These are phyloP conservation scores for Diaporthe vexans DNA, from an alignment of 2,329 filamentous ascomycete genomes.

Conservation along the genomic window DNA sequence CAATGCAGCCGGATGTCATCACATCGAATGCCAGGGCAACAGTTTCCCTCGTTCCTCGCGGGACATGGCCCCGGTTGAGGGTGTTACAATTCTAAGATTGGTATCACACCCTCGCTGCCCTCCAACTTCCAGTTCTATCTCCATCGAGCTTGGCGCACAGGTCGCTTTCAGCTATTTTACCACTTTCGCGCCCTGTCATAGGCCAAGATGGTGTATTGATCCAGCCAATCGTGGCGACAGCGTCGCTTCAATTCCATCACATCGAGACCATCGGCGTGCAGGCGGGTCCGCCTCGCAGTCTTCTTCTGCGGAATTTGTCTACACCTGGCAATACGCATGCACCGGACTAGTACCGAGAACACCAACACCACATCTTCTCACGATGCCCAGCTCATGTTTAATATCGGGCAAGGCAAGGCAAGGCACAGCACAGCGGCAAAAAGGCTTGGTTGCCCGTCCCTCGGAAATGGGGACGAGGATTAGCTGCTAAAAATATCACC, in stretches of 20 bases:
- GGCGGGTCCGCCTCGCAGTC: background rate
- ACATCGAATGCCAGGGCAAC: slow-evolving; percentile 34
- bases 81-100: slow-evolving; percentile 33
- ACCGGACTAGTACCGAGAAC: background rate
- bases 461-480: slow-evolving; percentile 8
- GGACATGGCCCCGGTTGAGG: slow-evolving; percentile 28
- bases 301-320: background rate
- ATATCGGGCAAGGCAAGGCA: slow-evolving; percentile 12
- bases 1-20: slow-evolving; percentile 41
- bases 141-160: slow-evolving; percentile 31
- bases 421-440: slow-evolving; percentile 8
- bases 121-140: slow-evolving; percentile 35
- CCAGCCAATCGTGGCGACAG: slow-evolving; percentile 32
- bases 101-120: slow-evolving; percentile 31
- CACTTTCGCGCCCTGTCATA: slow-evolving; percentile 25
- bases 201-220: slow-evolving; percentile 6
- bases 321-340: background rate
- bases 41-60: slow-evolving; percentile 33
- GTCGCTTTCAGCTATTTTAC: slow-evolving; percentile 24
- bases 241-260: slow-evolving; percentile 26
- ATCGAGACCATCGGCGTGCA: slow-evolving; percentile 19
- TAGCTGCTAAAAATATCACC: slow-evolving; percentile 36
- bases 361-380: background rate
- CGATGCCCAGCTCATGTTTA: slow-evolving; percentile 16
- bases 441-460: slow-evolving; percentile 6